Evolutionary conservation across 768 basidiomycete genomes (phyloP), one percentile per base, ranked within the genome.

Genomic region (Leccinellum rugosiceps): DNA sequence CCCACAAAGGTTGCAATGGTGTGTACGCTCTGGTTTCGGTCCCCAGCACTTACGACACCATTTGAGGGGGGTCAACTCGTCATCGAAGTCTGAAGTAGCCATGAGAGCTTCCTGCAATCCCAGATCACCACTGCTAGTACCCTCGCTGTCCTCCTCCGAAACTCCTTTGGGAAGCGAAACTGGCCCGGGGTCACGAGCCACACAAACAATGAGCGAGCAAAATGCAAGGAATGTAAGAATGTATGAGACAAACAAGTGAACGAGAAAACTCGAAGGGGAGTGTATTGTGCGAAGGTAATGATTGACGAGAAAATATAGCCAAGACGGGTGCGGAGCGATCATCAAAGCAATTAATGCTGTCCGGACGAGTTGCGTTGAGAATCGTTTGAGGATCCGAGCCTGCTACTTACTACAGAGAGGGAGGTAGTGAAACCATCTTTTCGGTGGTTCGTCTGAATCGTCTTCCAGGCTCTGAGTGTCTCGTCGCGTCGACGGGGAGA

Each of bases 31-130:
- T 5, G 90, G 88, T 72, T 88, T 91, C 0, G 88, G 85, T 45
- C 78, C 83, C 83, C 83, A 88, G 67, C 91, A 94, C 58, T 84
- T 85, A 53, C 84, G 80, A 69, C 90, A 92, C 88, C 88, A 92
- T 60, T 77, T 84, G 21, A 80, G 82, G 1, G 85, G 84, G 5
- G 74, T 75, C 55, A 78, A 74, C 50, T 85, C 84, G 31, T 79
- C 76, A 52, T 88, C 85, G 34, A 80, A 76, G 59, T 81, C 62
- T 6, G 67, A 64, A 8, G 75, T 68, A 31, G 72, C 69, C 73
- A 87, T 80, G 41, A 92, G 74, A 13, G 87, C 87, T 58, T 90
- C 85, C 13, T 72, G 76, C 45, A 90, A 65, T 31, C 76, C 80
- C 51, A 85, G 71, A 53, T 80, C 78, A 32, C 75, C 78, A 15